Conservation (phyloP, 148 eudicot genomes). For the Cornus controversa region DNA sequence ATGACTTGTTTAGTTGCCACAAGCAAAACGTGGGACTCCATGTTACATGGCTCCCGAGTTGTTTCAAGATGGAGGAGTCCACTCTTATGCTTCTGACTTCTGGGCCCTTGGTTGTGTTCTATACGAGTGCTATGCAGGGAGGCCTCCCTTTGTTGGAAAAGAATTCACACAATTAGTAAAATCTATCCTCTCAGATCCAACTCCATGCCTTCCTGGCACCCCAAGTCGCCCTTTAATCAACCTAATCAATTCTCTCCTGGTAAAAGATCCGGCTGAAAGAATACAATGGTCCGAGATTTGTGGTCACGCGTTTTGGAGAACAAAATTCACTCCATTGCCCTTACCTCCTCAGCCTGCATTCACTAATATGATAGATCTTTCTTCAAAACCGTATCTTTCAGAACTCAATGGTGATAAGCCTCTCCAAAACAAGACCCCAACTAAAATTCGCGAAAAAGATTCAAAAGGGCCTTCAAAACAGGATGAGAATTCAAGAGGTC, state of each 20-base stretch:
- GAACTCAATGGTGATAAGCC: slow-evolving; percentile 69
- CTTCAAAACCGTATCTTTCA: slow-evolving; percentile 53
- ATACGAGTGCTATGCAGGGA: slow-evolving; percentile 85
- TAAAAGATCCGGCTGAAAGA: slow-evolving; percentile 95
- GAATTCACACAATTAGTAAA: slow-evolving; percentile 82
- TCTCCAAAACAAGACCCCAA: slow-evolving; percentile 57
- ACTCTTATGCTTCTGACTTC: slow-evolving; percentile 92
- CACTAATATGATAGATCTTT: slow-evolving; percentile 64
- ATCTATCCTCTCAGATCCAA: slow-evolving; percentile 85
- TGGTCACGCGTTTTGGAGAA: slow-evolving; percentile 82
- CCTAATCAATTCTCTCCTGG: slow-evolving; percentile 78
- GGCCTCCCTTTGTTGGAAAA: slow-evolving; percentile 85
- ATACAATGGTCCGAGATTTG: slow-evolving; percentile 90
- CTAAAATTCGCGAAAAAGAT: slow-evolving; percentile 54
- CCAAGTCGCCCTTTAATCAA: slow-evolving; percentile 81
- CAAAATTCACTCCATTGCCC: slow-evolving; percentile 42
- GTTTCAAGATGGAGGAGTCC: slow-evolving; percentile 96
- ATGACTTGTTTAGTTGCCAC: slow-evolving; percentile 68
- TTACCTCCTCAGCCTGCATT: slow-evolving; percentile 91
- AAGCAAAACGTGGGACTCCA: slow-evolving; percentile 96
- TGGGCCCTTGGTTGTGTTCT: slow-evolving; percentile 99
- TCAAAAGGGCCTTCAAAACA: slow-evolving; percentile 48
- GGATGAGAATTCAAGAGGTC: slow-evolving; percentile 62
- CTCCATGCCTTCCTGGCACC: slow-evolving; percentile 83
- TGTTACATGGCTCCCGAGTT: slow-evolving; percentile 99